Evolutionary conservation across 2,329 filamentous ascomycete species (phyloP).

Genomic region (Colletotrichum sp.): DNA sequence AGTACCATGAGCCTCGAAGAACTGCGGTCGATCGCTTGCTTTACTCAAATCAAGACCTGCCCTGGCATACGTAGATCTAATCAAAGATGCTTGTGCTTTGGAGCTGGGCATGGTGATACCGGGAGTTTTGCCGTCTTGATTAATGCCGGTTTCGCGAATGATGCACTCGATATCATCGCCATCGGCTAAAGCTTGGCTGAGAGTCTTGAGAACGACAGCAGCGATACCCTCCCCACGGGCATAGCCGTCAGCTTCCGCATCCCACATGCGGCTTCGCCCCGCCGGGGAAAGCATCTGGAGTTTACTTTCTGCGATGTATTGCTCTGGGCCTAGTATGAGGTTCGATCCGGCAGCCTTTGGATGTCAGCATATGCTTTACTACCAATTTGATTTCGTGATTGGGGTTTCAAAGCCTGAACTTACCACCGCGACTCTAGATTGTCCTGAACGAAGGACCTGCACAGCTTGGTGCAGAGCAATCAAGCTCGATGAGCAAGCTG

Average conservation of each 20-base stretch:
- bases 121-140: conserved; percentile 25
- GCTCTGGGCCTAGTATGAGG: conserved; percentile 13
- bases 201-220: conserved; percentile 49
- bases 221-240: conserved; percentile 57
- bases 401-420: not conserved
- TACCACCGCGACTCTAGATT: conserved; percentile 32
- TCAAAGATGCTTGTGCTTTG: conserved; percentile 30
- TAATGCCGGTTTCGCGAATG: conserved; percentile 27
- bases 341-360: conserved; percentile 26
- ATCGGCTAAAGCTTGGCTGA: conserved; percentile 44
- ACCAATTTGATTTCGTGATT: not conserved
- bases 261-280: conserved; percentile 43
- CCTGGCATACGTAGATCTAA: conserved; percentile 29
- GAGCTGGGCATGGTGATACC: conserved; percentile 40
- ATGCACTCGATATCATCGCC: conserved; percentile 29
- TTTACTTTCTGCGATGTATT: conserved; percentile 20
- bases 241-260: conserved; percentile 54
- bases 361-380: not conserved
- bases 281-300: not conserved
- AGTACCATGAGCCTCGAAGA: conserved; percentile 41
- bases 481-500: conserved; percentile 48
- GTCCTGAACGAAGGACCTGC: conserved; percentile 36
- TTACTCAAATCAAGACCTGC: conserved; percentile 12
- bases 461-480: conserved; percentile 45
- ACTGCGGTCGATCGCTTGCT: conserved; percentile 7